Evolutionary conservation across 768 basidiomycete genomes (phyloP), one percentile per base, ranked within the genome.

Genomic region (Suillus fuscotomentosus): DNA sequence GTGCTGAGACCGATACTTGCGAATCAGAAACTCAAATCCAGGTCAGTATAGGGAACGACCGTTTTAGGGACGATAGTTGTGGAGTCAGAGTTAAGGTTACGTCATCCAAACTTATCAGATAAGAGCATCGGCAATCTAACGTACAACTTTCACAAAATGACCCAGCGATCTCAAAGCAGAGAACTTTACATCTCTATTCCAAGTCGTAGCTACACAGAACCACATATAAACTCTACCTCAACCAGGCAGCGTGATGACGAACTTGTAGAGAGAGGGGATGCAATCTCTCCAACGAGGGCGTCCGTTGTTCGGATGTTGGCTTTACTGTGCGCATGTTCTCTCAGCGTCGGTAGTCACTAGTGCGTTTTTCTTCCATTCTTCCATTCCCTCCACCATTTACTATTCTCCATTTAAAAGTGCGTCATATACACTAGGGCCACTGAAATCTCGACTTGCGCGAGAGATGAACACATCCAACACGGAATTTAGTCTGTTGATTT

Each of bases 331-430:
- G 88, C 88, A 31, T 91, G 90, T 71, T 87, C 85, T 38, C 74
- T 93, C 68, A 90, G 89, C 69, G 77, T 93, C 42, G 91, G 91
- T 41, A 89, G 88, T 66, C 91, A 92, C 72, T 92, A 90, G 90
- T 90, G 70, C 53, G 85, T 76, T 42, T 60, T 56, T 13, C 59
- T 15, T 55, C 39, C 57, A 9, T 20, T 55, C 59, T 34, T 20
- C 5, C 7, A 15, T 51, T 24, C 43, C 15, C 63, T 56, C 53
- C 22, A 5, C 68, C 57, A 43, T 20, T 10, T 38, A 63, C 57
- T 61, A 59, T 42, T 7, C 8, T 54, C 34, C 39, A 41, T 42
- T 13, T 55, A 20, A 10, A 65, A 93, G 90, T 72, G 89, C 87
- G 17, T 83, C 84, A 3, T 88, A 94, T 70, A 85, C 90, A 7